Base-by-base conservation (phyloP, 352 stramenopile genomes). In the Plasmopara muralis region DNA sequence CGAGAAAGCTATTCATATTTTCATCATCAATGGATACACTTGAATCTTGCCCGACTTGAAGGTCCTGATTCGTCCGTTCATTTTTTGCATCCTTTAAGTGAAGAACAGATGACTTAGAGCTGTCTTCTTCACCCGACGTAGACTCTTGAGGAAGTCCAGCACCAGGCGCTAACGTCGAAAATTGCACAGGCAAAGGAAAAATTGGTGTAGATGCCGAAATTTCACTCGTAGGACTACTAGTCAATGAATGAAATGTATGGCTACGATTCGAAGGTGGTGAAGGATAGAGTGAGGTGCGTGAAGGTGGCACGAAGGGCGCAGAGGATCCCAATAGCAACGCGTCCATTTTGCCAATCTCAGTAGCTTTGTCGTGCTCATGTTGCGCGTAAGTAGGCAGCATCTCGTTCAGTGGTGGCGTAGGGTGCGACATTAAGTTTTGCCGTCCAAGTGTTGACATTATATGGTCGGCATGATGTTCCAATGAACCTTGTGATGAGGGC, bases 1-100 rank as follows among this genome's bases (percentile, higher is more conserved):
- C 80, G 49, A 90, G 77, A 55, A 90, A 87, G 43, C 62, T 74
- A 57, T 64, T 88, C 77, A 90, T 90, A 62, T 90, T 78, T 59
- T 89, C 80, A 31, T 77, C 68, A 43, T 77, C 68, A 60, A 76
- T 76, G 41, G 40, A 41, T 2, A 61, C 56, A 9, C 39, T 59
- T 16, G 57, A 20, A 12, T 70, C 68, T 37, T 55, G 43, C 9
- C 20, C 52, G 6, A 54, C 38, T 33, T 59, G n/a, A 7, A 53
- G 28, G 10, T 33, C 47, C 30, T 69, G 37, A 56, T 64, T 45
- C n/a, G 58, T 39, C 56, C 43, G 52, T 39, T 56, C 49, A 4
- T 39, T 7, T 34, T 63, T 68, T n/a, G 56, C 55, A 52, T 62
- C 54, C 31, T 68, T 68, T 20, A 60, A 46, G 7, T 59, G 59